Evolutionary conservation across 768 basidiomycete genomes (phyloP).

Genomic region (Psilocybe azurescens): DNA sequence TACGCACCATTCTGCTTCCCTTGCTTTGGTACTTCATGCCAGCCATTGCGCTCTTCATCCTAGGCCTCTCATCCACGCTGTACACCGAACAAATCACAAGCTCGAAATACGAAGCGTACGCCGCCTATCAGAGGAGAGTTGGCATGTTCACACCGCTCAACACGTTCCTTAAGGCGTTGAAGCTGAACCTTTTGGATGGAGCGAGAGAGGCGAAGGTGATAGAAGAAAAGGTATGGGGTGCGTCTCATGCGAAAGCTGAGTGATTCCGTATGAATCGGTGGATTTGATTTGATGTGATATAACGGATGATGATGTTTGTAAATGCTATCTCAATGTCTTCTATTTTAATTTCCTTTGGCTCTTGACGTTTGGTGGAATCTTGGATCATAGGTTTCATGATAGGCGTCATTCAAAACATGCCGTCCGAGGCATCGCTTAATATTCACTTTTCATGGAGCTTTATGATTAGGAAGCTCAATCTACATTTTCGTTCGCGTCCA

Average conservation of each 20-base stretch:
- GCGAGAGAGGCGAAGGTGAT: slow-evolving; percentile 15
- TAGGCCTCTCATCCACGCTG: slow-evolving; percentile 80
- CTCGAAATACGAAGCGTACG: slow-evolving; percentile 75
- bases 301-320: not conserved
- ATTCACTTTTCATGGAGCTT: too few relatives aligned
- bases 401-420: too few relatives aligned
- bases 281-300: not conserved
- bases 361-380: not conserved
- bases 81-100: slow-evolving; percentile 83
- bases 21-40: slow-evolving; percentile 47
- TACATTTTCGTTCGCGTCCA: too few relatives aligned
- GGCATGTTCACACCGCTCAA: slow-evolving; percentile 70
- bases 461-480: too few relatives aligned
- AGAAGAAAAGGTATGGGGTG: slow-evolving; percentile 27
- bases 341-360: not conserved
- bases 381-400: not conserved
- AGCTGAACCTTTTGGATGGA: slow-evolving; percentile 13
- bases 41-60: slow-evolving; percentile 61
- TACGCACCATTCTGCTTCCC: slow-evolving; percentile 35
- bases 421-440: too few relatives aligned
- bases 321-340: not conserved
- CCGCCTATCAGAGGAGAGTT: slow-evolving; percentile 76
- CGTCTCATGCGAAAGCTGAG: slow-evolving; percentile 7
- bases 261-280: not conserved
- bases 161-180: slow-evolving; percentile 20